phyloP scores from a whole-genome alignment of 225 moss, liverwort and hornwort genomes.

The Ulota crispa region DNA sequence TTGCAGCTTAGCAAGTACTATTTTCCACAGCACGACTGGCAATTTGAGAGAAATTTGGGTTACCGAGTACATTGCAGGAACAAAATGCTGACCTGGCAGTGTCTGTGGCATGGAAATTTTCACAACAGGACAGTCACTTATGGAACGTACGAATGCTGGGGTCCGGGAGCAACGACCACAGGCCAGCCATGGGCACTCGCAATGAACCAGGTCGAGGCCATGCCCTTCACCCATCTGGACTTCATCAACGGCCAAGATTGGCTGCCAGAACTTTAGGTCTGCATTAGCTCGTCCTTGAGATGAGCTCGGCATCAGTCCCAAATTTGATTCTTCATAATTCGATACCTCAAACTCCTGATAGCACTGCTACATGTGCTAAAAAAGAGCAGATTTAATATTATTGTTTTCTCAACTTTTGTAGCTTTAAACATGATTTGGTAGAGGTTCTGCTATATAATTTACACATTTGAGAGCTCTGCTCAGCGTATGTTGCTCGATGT shows the following conservation, averaged over 20 bases:
- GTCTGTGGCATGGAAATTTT: not conserved
- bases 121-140: conserved; percentile 58
- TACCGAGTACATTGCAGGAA: not conserved
- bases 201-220: conserved; percentile 46
- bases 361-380: too few relatives aligned
- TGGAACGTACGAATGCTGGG: conserved; percentile 58
- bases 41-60: too few relatives aligned
- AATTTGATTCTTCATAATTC: too few relatives aligned
- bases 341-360: too few relatives aligned
- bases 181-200: conserved; percentile 42
- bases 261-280: conserved; percentile 35
- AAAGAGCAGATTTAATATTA: too few relatives aligned
- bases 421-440: too few relatives aligned
- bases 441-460: too few relatives aligned
- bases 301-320: too few relatives aligned
- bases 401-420: too few relatives aligned
- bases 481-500: not conserved
- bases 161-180: conserved; percentile 44
- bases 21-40: too few relatives aligned
- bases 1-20: too few relatives aligned
- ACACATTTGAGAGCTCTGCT: not conserved
- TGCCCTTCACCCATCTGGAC: conserved; percentile 37
- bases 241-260: conserved; percentile 65
- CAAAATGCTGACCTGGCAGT: conserved; percentile 9
- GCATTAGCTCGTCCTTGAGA: not conserved